These are phyloP conservation scores for sunflower (Helianthus annuus) DNA, from an alignment of 129 eudicot genomes.

Conservation along the genomic window DNA sequence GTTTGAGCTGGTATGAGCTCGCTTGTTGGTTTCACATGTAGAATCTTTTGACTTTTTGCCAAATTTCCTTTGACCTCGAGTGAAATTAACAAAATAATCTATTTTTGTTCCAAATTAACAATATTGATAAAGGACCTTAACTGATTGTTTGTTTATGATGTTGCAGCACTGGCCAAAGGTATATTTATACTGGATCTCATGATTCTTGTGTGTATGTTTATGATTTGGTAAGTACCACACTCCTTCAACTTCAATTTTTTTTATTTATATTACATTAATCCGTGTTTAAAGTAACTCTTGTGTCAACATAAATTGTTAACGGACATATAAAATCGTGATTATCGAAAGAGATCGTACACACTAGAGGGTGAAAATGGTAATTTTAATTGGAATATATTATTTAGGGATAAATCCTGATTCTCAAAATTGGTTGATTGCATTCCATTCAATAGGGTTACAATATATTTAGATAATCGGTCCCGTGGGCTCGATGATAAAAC, in stretches of 20 bases:
- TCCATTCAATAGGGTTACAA: too few relatives aligned
- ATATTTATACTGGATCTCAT: constrained; percentile 94
- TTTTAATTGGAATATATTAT: too few relatives aligned
- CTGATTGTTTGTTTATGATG: constrained; percentile 1
- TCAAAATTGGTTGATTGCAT: too few relatives aligned
- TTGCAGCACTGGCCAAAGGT: constrained; percentile 94
- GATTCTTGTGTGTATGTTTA: constrained; percentile 80
- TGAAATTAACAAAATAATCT: not conserved
- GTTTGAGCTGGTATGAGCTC: not conserved
- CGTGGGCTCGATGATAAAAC: too few relatives aligned
- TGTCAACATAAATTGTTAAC: not conserved
- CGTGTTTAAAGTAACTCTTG: not conserved
- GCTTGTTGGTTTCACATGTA: not conserved
- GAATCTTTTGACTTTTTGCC: not conserved
- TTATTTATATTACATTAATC: not conserved
- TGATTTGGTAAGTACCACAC: constrained; percentile 64
- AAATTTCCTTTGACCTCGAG: not conserved
- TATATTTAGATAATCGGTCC: too few relatives aligned
- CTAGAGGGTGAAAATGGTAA: not conserved
- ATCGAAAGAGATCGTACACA: not conserved
- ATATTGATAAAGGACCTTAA: not conserved
- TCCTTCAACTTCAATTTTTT: not conserved
- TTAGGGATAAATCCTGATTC: too few relatives aligned
- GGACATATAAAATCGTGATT: not conserved
- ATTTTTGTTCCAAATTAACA: not conserved